Base-by-base conservation (phyloP, 495 filamentous ascomycete species). In the Choiromyces venosus region DNA sequence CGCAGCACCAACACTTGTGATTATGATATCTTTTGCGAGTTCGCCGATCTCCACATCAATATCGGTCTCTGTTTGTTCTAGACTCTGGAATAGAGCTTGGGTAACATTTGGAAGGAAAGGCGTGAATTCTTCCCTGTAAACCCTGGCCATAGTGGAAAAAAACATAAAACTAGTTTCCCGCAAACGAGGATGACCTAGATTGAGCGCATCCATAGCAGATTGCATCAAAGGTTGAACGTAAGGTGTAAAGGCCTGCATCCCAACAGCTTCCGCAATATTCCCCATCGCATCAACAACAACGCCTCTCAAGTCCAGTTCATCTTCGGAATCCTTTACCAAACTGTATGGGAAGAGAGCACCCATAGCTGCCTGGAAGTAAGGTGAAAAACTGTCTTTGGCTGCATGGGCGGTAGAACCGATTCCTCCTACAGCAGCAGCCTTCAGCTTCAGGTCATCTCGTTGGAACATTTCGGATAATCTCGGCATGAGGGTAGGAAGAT, bases 81-180 rank as follows among this genome's bases (percentile, higher is more conserved):
- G 85, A 81, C 92, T 91, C 38, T 92, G 88, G 74, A 94, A 91
- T 5, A 99, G 86, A 65, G 91, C 93, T 79, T 93, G 91, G 77
- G 96, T 89, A 67, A 93, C 93, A 67, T 91, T 93, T 7, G 88
- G 87, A 8, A 99, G 88, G 86, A 96, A 97, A 19, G 91, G 89
- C 65, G 89, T 86, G 81, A 99, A 97, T 44, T 96, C 89, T 81
- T 93, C 93, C 77, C 90, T 88, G 82, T 99, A 99, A 10, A 99
- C 93, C 83, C 94, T 96, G 67, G 95, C 90, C 83, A 99, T 90
- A 36, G 89, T 91, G 78, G 92, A 92, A 93, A 95, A 99, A 74
- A 99, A 88, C 76, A 98, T 93, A 84, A 96, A 99, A 81, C 92
- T 96, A 70, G 93, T 97, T 84, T 99, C 96, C 81, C 92, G 89